These are phyloP conservation scores for Verticillium zaregamsianum DNA, from an alignment of 2,329 filamentous ascomycete genomes.

Conservation along the genomic window DNA sequence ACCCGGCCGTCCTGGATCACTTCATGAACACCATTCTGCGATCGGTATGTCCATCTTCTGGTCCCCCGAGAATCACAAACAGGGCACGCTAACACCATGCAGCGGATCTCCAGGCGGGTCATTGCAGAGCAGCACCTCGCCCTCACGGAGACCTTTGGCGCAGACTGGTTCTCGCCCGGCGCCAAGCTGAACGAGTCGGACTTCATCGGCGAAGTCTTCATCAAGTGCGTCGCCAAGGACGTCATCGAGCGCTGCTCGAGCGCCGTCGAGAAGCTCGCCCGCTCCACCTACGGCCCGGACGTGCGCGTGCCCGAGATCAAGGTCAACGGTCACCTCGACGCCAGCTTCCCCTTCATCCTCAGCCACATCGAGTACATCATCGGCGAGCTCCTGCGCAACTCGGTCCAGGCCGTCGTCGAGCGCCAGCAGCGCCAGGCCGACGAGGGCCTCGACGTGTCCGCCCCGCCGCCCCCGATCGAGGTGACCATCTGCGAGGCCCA, in stretches of 20 bases:
- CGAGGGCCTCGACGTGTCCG: constrained; percentile 20
- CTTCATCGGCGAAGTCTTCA: constrained; percentile 92
- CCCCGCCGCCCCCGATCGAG: constrained; percentile 76
- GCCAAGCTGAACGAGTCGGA: constrained; percentile 70
- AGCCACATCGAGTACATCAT: constrained; percentile 97
- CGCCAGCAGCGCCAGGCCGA: constrained; percentile 44
- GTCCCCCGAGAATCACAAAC: background rate
- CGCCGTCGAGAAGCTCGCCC: constrained; percentile 70
- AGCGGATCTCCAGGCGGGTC: constrained; percentile 91
- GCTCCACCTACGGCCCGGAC: constrained; percentile 68
- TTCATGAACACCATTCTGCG: constrained; percentile 94
- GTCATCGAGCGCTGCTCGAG: constrained; percentile 80
- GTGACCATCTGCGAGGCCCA: constrained; percentile 91
- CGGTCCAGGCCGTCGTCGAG: constrained; percentile 87
- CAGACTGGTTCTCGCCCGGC: constrained; percentile 82
- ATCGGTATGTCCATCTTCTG: constrained; percentile 57
- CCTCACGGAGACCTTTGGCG: constrained; percentile 89
- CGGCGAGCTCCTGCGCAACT: constrained; percentile 90
- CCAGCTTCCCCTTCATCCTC: constrained; percentile 93
- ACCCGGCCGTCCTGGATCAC: constrained; percentile 74
- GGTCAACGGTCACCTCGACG: constrained; percentile 79
- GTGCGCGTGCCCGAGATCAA: constrained; percentile 74
- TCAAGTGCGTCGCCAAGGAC: constrained; percentile 86
- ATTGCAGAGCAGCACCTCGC: constrained; percentile 97
- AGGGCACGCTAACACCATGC: background rate